phyloP scores from a whole-genome alignment of 148 eudicot genomes.

The Agrostemma githago region DNA sequence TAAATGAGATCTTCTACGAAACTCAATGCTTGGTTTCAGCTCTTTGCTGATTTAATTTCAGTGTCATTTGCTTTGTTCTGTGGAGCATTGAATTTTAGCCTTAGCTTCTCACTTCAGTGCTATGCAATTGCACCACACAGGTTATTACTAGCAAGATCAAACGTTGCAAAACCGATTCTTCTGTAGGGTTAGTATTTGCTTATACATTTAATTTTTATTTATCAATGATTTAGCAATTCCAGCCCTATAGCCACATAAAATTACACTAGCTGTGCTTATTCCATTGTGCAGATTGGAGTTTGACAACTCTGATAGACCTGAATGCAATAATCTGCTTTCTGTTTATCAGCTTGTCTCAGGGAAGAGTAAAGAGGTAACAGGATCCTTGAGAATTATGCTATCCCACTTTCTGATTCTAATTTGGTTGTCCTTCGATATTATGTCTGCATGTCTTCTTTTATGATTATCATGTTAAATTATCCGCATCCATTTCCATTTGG shows the following conservation, averaged over 20 bases:
- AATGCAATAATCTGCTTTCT: constrained; percentile 89
- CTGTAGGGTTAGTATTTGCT: constrained; percentile 50
- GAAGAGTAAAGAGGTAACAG: constrained; percentile 75
- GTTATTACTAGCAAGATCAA: constrained; percentile 83
- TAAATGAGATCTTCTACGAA: neutral
- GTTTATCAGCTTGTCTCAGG: constrained; percentile 85
- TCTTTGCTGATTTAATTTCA: neutral
- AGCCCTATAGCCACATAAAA: neutral
- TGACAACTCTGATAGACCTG: constrained; percentile 87
- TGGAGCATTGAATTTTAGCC: neutral
- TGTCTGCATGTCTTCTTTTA: neutral
- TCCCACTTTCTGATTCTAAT: neutral
- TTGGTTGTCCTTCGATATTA: neutral
- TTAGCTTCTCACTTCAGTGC: constrained; percentile 12
- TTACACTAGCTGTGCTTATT: constrained; percentile 1
- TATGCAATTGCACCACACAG: constrained; percentile 35
- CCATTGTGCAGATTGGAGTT: constrained; percentile 55
- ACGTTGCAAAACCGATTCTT: constrained; percentile 97
- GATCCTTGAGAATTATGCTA: neutral
- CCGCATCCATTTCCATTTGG: neutral
- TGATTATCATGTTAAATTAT: neutral
- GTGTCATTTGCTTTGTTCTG: neutral
- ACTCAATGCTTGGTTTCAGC: neutral
- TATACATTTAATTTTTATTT: neutral
- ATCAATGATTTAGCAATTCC: neutral